Evolutionary conservation across 2,329 filamentous ascomycete species (phyloP), one percentile per base, ranked within the genome.

Genomic region (Pseudocercospora cruenta): DNA sequence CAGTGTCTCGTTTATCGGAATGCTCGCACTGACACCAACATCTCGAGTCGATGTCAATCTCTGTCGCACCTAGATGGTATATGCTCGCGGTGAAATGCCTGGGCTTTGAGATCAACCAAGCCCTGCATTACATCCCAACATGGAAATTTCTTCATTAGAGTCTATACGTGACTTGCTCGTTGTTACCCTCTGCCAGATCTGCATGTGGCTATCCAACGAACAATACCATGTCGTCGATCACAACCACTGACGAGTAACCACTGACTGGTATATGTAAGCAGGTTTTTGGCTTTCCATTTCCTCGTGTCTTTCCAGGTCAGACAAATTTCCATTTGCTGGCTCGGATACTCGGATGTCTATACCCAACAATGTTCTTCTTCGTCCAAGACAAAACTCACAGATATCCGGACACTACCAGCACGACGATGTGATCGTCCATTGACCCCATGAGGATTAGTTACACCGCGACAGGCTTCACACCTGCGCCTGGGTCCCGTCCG

Each of bases 361-460:
- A n/a, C 47, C 47, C n/a, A 24, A 12, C 47, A 24, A 51, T 24
- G n/a, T 24, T 8, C 3, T 28, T 28, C 51, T 54, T 24, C 6
- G 14, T 22, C 24, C 10, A 24, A 21, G 9, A 54, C 6, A n/a
- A 28, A 24, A 26, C 21, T 54, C 24, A n/a, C 51, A 24, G 14
- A 54, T 24, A 54, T 54, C 51, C 51, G 51, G 26, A 55, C 26
- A 55, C 51, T 55, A 12, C 31, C 31, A 28, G 51, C 2, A 6
- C 24, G 51, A 55, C 24, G 24, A 55, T 12, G 21, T 55, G 51
- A 31, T 55, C 51, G 24, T 55, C 51, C 51, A 31, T 55, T 55
- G 26, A 55, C 51, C 24, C 22, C 51, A 55, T 55, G 51, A 31
- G 51, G 51, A 14, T 31, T 33, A 55, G 26, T 19, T 36, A 14